These are phyloP conservation scores for Ottelia alismoides DNA, from an alignment of 106 monocot species.

Conservation along the genomic window DNA sequence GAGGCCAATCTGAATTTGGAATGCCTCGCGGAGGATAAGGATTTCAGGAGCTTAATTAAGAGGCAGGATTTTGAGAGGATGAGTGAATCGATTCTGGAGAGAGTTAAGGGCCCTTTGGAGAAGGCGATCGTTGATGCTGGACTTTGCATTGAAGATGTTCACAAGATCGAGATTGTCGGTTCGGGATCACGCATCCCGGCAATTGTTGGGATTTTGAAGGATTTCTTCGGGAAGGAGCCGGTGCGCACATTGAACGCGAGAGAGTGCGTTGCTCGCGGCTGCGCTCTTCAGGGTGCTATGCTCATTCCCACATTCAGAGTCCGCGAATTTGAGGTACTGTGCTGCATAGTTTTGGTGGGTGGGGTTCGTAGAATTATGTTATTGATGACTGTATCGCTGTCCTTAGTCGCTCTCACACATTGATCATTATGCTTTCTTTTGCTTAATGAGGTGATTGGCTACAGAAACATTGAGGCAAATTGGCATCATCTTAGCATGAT, in stretches of 20 bases:
- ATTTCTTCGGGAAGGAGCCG: constrained; percentile 61
- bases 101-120: constrained; percentile 44
- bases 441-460: no score
- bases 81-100: constrained; percentile 44
- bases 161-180: constrained; percentile 78
- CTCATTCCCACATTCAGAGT: constrained; percentile 83
- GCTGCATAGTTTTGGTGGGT: no score
- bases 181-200: constrained; percentile 85
- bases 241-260: constrained; percentile 81
- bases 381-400: no score
- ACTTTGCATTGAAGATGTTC: constrained; percentile 27
- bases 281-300: constrained; percentile 77
- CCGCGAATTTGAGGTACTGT: constrained; percentile 89
- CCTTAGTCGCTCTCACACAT: no score
- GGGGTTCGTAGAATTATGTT: no score
- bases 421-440: no score
- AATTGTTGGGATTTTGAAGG: constrained; percentile 42
- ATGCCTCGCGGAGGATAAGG: constrained; percentile 89
- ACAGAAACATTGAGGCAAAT: no score
- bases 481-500: no score
- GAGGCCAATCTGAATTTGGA: constrained; percentile 72
- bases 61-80: constrained; percentile 80
- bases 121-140: constrained; percentile 38
- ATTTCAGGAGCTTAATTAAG: constrained; percentile 57
- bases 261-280: constrained; percentile 80